Base-by-base conservation (phyloP, 2,329 filamentous ascomycete genomes). In the Berkeleyomyces basicola region DNA sequence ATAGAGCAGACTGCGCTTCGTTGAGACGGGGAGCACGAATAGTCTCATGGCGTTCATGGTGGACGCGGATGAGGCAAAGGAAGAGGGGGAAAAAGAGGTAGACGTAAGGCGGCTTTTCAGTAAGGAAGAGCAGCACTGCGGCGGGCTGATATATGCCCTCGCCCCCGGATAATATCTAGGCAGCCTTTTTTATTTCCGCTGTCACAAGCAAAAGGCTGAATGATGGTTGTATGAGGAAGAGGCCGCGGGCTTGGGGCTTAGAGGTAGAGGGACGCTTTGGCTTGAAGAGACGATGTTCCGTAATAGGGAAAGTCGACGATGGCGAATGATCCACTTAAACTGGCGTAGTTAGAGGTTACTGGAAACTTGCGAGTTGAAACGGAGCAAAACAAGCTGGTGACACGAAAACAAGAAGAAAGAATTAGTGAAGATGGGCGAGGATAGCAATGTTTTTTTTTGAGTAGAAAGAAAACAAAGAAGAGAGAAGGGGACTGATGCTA, bases 1-100 rank as follows among this genome's bases (percentile, higher is more conserved):
- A 78, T 96, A 97, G 70, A 99, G 84, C 66, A 99, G 83, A 60
- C 90, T 91, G 70, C 91, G 87, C 70, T 88, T 84, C 67, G 90
- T 95, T 65, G 92, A 95, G 69, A 99, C 86, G 66, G 93, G 93
- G 63, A 99, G 82, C 67, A 99, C 84, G 75, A 90, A 96, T 74
- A 99, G 81, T 72, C 90, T 88, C 93, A 99, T 97, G 65, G 71
- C 49, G 49, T 53, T 53, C 49, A 53, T 74, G 69, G 66, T 66
- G 65, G 37, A 7, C 43, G 33, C 39, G 39, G 2, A 5, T 37
- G 40, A 58, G 11, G 14, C 14, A 10, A 53, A 23, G 40, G 33
- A 23, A 43, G 14, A n/a, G 16, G 39, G 14, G 23, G 40, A 43
- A 36, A 59, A 43, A 58, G 53, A 59, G 11, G 43, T 16, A 16